Conservation (phyloP, 108 stramenopile species). For the Chaetoceros tenuissimus region DNA sequence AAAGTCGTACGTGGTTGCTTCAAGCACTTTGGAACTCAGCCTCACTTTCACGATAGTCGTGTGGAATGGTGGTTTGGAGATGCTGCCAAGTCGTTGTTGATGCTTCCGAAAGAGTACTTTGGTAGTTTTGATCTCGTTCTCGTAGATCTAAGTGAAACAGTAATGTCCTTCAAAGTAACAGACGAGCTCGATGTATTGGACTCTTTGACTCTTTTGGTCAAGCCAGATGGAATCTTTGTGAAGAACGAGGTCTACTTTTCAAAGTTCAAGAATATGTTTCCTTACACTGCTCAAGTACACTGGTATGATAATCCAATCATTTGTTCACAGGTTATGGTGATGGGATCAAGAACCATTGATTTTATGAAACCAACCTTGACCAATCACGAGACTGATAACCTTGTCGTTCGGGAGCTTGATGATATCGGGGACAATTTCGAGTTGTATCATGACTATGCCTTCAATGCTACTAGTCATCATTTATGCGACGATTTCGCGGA, state of each 20-base stretch:
- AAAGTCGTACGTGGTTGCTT: constrained; percentile 54
- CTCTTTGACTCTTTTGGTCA: constrained; percentile 61
- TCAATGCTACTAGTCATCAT: constrained; percentile 19
- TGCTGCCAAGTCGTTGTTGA: constrained; percentile 64
- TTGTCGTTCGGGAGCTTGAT: constrained; percentile 32
- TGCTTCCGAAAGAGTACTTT: constrained; percentile 74
- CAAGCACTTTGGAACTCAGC: constrained; percentile 65
- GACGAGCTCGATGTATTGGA: constrained; percentile 65
- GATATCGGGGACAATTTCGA: constrained; percentile 43
- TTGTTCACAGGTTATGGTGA: constrained; percentile 65
- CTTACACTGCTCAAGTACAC: constrained; percentile 37
- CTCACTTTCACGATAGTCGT: constrained; percentile 72
- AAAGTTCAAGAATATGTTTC: constrained; percentile 50
- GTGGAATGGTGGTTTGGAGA: constrained; percentile 91
- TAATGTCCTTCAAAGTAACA: constrained; percentile 61
- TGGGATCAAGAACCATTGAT: constrained; percentile 64
- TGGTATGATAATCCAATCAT: constrained; percentile 43
- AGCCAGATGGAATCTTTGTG: constrained; percentile 76
- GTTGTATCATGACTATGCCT: constrained; percentile 49
- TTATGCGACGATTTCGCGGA: constrained; percentile 26
- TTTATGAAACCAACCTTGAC: constrained; percentile 41
- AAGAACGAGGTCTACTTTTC: constrained; percentile 78
- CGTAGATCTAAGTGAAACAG: constrained; percentile 77
- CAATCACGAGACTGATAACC: constrained; percentile 18
- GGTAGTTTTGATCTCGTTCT: constrained; percentile 81